These are phyloP conservation scores for Fusarium compactum DNA, from an alignment of 2,329 filamentous ascomycete species.

Conservation along the genomic window DNA sequence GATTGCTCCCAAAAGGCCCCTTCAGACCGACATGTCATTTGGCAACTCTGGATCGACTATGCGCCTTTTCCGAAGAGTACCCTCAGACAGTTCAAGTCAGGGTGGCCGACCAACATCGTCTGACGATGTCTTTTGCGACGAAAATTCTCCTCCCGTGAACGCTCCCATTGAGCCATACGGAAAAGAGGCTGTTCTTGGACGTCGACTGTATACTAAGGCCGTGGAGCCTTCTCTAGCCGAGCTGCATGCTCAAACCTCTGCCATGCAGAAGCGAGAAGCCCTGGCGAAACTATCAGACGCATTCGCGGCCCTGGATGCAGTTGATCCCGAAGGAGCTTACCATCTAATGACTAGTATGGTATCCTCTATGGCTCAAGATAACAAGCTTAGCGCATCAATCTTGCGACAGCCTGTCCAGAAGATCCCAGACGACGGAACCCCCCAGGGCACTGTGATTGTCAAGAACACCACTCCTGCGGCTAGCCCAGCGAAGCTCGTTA, in stretches of 20 bases:
- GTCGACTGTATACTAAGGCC: constrained; percentile 82
- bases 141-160: constrained; percentile 70
- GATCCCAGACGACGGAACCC: constrained; percentile 58
- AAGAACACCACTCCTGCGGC: constrained; percentile 62
- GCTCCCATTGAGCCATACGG: constrained; percentile 68
- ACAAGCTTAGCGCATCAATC: constrained; percentile 69
- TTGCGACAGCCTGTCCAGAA: constrained; percentile 57
- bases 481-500: constrained; percentile 74
- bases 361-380: constrained; percentile 77
- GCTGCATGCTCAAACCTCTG: constrained; percentile 81
- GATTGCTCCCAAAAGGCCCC: constrained; percentile 75
- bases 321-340: constrained; percentile 92
- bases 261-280: constrained; percentile 79
- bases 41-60: constrained; percentile 94
- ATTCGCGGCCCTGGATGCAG: constrained; percentile 83
- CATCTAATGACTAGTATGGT: constrained; percentile 84
- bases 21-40: constrained; percentile 91
- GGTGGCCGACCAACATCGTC: constrained; percentile 54
- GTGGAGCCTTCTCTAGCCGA: constrained; percentile 88
- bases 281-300: constrained; percentile 86
- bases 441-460: constrained; percentile 68
- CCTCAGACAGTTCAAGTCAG: constrained; percentile 72
- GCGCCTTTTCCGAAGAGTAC: constrained; percentile 87
- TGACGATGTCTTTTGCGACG: constrained; percentile 64
- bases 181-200: constrained; percentile 87